Evolutionary conservation across 441 rosid genomes (phyloP).

Genomic region (Euphorbia schlechtendalii): DNA sequence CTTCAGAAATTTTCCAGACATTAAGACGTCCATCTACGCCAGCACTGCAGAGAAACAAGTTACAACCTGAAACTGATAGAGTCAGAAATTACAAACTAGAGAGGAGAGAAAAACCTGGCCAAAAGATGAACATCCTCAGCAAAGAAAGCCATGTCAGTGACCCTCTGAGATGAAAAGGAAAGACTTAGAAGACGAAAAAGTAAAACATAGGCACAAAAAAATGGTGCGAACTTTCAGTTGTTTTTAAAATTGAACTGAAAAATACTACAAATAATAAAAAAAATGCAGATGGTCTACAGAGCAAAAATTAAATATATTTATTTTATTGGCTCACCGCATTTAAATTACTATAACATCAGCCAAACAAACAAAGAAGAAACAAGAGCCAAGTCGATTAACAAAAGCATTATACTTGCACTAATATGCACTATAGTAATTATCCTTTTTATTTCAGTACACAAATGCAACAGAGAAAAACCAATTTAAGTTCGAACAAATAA

Average conservation of each 20-base stretch:
- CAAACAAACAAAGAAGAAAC: not conserved
- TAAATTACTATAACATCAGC: not conserved
- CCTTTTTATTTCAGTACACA: not conserved
- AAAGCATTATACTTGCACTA: not conserved
- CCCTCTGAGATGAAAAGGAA: constrained; percentile 42
- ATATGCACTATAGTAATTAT: not conserved
- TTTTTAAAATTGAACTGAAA: constrained; percentile 2
- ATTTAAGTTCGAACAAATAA: not conserved
- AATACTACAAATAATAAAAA: not conserved
- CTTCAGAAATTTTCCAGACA: constrained; percentile 74
- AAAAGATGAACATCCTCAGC: constrained; percentile 24
- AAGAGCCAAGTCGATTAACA: not conserved
- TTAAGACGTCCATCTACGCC: constrained; percentile 66
- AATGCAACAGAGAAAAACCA: not conserved
- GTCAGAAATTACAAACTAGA: constrained; percentile 7
- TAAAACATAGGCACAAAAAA: not conserved
- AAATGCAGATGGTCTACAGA: not conserved
- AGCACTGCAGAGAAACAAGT: constrained; percentile 39
- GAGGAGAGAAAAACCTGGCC: constrained; percentile 39
- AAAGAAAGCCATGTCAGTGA: constrained; percentile 61
- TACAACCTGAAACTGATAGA: constrained; percentile 11
- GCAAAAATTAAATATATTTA: not conserved
- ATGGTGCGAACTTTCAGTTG: not conserved
- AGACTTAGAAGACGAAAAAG: constrained; percentile 6
- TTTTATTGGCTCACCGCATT: not conserved